Evolutionary conservation across 805 yeast genomes (phyloP), one percentile per base, ranked within the genome.

Genomic region (Schwanniomyces pseudopolymorphus): DNA sequence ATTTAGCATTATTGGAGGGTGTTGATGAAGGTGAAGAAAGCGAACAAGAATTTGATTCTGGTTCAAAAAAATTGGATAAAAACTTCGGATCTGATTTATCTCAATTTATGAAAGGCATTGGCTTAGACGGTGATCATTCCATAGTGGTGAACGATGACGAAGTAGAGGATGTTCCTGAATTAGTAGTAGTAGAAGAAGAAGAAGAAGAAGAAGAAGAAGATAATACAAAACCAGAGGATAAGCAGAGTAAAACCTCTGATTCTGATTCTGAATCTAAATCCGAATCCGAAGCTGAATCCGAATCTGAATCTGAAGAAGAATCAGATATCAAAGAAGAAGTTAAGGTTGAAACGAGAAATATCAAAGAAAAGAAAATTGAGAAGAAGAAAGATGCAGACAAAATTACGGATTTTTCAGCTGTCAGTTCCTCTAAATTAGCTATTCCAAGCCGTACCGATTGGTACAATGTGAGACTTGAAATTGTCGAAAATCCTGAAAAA

Each of bases 371-470:
- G 56, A 59, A 42, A 11, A 44, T 40, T 3, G 22, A 48, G 2
- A 48, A 47, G 28, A 49, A 48, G 25, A 33, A 46, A 26, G 52
- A 50, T 16, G 17, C 59, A 10, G 73, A 66, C 43, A 70, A 63
- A 49, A 54, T 68, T 11, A 59, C 65, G 22, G 56, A 69, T 45
- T 55, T 80, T 39, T 68, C 78, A 41, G 67, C 85, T 2, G 84
- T 86, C 24, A 70, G 72, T 41, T 70, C 84, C 5, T 79, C 79
- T 41, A 83, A 78, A 50, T 70, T 87, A 28, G 46, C 74, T 0
- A 67, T 90, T 33, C 83, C 85, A 36, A 78, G 84, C 28, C 79
- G 84, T 53, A 69, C 79, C 19, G 88, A 85, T 53, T 91, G 97
- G 97, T 88, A 81, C 63, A 79, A 84, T 48, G 65, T 78, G n/a